Evolutionary conservation across 345 rosid genomes (phyloP), one percentile per base, ranked within the genome.

Genomic region (Salix dunnii): DNA sequence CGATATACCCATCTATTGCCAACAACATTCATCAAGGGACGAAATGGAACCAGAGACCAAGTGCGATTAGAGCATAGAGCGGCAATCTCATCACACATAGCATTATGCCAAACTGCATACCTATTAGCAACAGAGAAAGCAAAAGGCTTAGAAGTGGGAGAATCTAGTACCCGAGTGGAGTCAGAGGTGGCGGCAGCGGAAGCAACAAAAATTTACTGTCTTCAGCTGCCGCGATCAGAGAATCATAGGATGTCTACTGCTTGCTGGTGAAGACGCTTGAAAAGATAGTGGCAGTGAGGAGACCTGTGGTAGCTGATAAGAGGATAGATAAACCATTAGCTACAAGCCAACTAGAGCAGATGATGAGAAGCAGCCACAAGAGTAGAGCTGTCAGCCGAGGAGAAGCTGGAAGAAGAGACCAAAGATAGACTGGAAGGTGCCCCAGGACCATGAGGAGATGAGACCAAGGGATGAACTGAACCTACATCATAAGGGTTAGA

Each of bases 211-310:
- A 38, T 8, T 38, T 8, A 2, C 0, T 38, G 2, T 8, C 12
- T 38, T 38, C 10, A 2, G 0, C 42, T 38, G 0, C 2, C 0
- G 3, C 0, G 2, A 0, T 8, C 0, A 0, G 3, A 38, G 42
- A 38, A 8, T 38, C 42, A 38, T 8, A 38, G 42, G 42, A 38
- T 38, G 12, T 2, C 2, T 38, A 2, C 11, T 8, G 0, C 0
- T 2, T 0, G 0, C 8, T 0, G 8, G 0, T 0, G n/a, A 8
- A 49, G 55, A 49, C 0, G 0, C 9, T 17, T 0, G 3, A 2
- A 0, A 0, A 0, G 55, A 49, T 1, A 6, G 55, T 1, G 0
- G 55, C 0, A 18, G 9, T 5, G 3, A 49, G 1, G n/a, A 5
- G 0, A 6, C 0, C 2, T 49, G 3, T 49, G 55, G n/a, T 0